Evolutionary conservation across 441 rosid species (phyloP), one percentile per base, ranked within the genome.

Genomic region (Pelargonium australe): DNA sequence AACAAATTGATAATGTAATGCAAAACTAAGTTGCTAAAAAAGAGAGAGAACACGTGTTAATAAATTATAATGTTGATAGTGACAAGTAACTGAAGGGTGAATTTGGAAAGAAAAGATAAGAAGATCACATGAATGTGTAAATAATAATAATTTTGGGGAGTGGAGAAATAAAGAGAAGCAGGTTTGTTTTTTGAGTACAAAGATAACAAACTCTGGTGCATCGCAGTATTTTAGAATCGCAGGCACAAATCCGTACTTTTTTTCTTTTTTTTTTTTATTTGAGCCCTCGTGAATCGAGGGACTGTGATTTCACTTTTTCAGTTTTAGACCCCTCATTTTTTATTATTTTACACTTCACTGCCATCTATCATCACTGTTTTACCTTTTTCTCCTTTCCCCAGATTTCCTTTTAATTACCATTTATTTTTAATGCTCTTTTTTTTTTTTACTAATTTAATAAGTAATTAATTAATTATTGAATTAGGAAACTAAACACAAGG

Each of bases 191-290:
- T n/a, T 31, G 76, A 80, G 81, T 80, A 79, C 86, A 79, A 70
- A 80, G 83, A 79, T 85, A 82, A 82, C 85, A 82, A 82, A 66
- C 80, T 84, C 80, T 75, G 83, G 64, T 1, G 34, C 34, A 31
- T 31, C 2, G 34, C 84, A 76, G 77, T 67, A 23, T 64, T 28
- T 45, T 58, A 76, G 71, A 80, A 72, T 70, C 75, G 68, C 74
- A 66, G 71, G 10, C 64, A 31, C 60, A 69, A 68, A 47, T 72
- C 74, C 76, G 78, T 81, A 77, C 77, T 73, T 75, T 73, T 70
- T 31, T 1, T 31, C 2, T 31, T 31, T 12, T 12, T 2, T 44
- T 1, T 44, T 44, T 44, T 44, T 0, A 20, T 31, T 72, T 47
- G 16, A 57, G 17, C 81, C 79, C 79, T 81, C 82, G 80, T 75